Evolutionary conservation across 2,329 filamentous ascomycete genomes (phyloP), one percentile per base, ranked within the genome.

Genomic region (Cladophialophora psammophila): DNA sequence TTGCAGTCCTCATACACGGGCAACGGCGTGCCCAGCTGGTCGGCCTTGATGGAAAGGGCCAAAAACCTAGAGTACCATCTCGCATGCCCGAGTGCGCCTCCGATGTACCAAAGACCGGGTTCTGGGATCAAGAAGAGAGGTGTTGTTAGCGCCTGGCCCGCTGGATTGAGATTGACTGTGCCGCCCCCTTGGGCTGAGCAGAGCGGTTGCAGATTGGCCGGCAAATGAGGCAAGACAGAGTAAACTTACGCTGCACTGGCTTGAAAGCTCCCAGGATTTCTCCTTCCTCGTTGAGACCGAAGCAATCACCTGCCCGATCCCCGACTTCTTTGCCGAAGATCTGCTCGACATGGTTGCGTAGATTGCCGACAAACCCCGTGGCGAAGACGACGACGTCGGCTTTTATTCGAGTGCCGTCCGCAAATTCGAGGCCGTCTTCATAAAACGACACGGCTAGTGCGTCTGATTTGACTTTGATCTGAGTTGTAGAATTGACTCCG

Each of bases 341-440:
- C 26, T 72, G 69, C 3, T 73, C 67, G 1, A 79, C 78, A 31
- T 76, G 75, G 4, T 76, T 72, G 0, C 79, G 74, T 72, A 83
- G 78, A 61, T 83, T 81, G 10, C 74, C 73, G 61, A 78, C 76
- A 69, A 80, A 84, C 1, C 82, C 82, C 0, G 82, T 84, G 6
- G 78, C 77, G n/a, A 83, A 79, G 5, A 85, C 76, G 34, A 84
- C 78, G 60, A 83, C 73, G 65, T 84, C 82, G 1, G 81, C 82
- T 4, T 79, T 72, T 2, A 83, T 53, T 45, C 77, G 72, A 0
- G 72, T 76, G 1, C 80, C 81, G 65, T 84, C 77, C 1, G 75
- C 75, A 53, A 84, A 82, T 9, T 75, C 66, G 5, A 84, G 73
- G 1, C 80, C 81, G 2, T 78, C 72, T 4, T 76, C 72, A 0